Conservation (phyloP, 23 red algal genomes). For the Porphyridium purpureum region DNA sequence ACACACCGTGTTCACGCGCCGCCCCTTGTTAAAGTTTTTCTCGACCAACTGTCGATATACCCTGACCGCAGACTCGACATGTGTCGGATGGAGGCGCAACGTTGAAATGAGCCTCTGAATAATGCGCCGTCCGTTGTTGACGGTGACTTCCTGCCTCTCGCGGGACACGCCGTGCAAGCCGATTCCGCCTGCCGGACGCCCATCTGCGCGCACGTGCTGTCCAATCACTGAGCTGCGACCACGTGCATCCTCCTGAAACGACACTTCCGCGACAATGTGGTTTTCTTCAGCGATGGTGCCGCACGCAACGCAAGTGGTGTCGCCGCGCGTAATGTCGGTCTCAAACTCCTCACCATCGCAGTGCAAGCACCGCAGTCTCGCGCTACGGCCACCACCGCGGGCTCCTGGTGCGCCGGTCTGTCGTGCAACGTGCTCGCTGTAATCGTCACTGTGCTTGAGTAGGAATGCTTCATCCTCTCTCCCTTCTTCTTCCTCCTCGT, state of each 20-base stretch:
- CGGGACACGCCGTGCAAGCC: conserved; percentile 32
- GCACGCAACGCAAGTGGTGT: conserved; percentile 59
- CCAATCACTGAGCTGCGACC: conserved; percentile 61
- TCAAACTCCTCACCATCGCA: conserved; percentile 80
- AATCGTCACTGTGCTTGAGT: no score
- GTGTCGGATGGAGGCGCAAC: conserved; percentile 29
- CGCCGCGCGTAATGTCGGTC: conserved; percentile 25
- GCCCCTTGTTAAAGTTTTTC: conserved; percentile 77
- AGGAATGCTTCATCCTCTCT: no score
- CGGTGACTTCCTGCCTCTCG: conserved; percentile 46
- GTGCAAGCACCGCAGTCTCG: conserved; percentile 51
- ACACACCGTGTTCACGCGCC: conserved; percentile 49
- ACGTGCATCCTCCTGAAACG: conserved; percentile 57
- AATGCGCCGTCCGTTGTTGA: conserved; percentile 41
- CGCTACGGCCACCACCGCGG: no score
- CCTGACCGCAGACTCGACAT: conserved; percentile 50
- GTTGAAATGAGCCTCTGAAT: conserved; percentile 31
- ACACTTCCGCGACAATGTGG: conserved; percentile 65
- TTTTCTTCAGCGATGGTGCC: conserved; percentile 72
- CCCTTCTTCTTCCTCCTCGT: no score
- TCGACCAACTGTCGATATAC: conserved; percentile 62
- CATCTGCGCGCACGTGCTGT: conserved; percentile 43
- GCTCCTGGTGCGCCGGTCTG: no score
- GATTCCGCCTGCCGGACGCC: conserved; percentile 5
- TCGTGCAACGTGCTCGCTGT: no score